Percentiles rank a stretch among this genome's conserved stretches.
These are phyloP conservation scores for Globisporangium canariense DNA, from an alignment of 352 stramenopile genomes.

Conservation along the genomic window DNA sequence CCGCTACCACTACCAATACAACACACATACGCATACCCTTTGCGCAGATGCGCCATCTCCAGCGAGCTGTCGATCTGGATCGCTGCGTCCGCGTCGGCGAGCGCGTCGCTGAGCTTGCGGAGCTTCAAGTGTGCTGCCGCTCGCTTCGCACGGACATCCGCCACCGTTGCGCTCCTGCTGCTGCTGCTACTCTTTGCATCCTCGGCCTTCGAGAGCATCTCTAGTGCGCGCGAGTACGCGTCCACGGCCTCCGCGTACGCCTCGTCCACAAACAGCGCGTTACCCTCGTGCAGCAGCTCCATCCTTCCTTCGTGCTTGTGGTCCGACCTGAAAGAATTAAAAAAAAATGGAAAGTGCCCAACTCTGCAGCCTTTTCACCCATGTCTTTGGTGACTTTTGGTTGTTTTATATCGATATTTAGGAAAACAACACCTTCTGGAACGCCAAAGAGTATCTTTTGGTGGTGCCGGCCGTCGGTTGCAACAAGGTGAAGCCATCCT, in stretches of 20 bases:
- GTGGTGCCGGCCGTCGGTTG: no score
- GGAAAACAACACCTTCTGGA: background rate
- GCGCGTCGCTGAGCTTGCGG: constrained; percentile 49
- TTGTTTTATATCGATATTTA: background rate
- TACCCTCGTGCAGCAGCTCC: constrained; percentile 71
- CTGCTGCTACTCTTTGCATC: constrained; percentile 15
- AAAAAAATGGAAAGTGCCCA: constrained; percentile 3
- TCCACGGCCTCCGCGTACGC: constrained; percentile 56
- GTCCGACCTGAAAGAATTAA: background rate
- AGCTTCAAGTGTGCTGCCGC: constrained; percentile 69
- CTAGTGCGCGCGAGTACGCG: constrained; percentile 49
- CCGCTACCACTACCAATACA: background rate
- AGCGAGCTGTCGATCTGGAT: constrained; percentile 46
- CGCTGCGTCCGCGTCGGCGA: constrained; percentile 47
- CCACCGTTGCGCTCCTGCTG: background rate
- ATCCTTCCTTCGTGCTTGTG: constrained; percentile 22
- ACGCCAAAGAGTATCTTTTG: background rate
- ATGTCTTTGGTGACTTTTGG: no score
- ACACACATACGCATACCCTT: constrained; percentile 40
- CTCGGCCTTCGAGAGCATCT: constrained; percentile 18
- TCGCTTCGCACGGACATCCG: constrained; percentile 64
- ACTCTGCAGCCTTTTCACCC: no score
- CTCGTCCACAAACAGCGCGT: constrained; percentile 85
- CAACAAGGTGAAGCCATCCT: background rate
- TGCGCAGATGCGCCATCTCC: constrained; percentile 62